Conservation (phyloP, 1,284 basidiomycete species). For the Xerocomus subilludens region DNA sequence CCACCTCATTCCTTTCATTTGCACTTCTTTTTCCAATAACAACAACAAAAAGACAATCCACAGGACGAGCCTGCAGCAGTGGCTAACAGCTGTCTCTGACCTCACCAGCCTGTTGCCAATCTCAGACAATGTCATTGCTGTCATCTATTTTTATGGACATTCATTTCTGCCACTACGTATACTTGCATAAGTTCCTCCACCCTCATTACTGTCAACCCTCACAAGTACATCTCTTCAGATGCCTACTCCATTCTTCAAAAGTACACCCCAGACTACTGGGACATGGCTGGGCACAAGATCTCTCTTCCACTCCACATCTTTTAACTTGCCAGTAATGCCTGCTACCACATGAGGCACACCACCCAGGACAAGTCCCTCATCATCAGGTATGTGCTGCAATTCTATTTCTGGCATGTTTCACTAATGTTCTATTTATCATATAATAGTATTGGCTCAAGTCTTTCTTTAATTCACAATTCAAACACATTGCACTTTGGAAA, state of each 20-base stretch:
- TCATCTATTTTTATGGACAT: slow-evolving; percentile 87
- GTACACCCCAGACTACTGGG: slow-evolving; percentile 81
- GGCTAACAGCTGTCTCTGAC: slow-evolving; percentile 74
- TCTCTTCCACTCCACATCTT: slow-evolving; percentile 81
- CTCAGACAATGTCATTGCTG: slow-evolving; percentile 82
- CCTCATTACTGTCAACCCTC: slow-evolving; percentile 88
- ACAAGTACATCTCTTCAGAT: slow-evolving; percentile 85
- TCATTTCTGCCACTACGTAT: slow-evolving; percentile 86
- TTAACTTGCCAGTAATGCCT: no score
- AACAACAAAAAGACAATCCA: slow-evolving; percentile 51
- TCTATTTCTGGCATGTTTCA: no score
- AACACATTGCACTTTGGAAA: slow-evolving; percentile 94
- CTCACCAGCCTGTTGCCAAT: slow-evolving; percentile 69
- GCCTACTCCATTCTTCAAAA: slow-evolving; percentile 84
- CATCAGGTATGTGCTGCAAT: no score
- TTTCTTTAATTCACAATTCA: slow-evolving; percentile 86
- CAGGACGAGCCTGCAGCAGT: slow-evolving; percentile 66
- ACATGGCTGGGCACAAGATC: slow-evolving; percentile 66
- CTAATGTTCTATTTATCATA: no score
- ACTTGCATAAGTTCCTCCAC: slow-evolving; percentile 76
- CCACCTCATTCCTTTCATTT: no score
- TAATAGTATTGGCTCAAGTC: no score
- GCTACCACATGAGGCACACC: no score
- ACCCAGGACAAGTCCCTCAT: no score
- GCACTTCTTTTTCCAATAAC: no score